phyloP scores from a whole-genome alignment of 352 stramenopile species.

The Globisporangium middletonii region DNA sequence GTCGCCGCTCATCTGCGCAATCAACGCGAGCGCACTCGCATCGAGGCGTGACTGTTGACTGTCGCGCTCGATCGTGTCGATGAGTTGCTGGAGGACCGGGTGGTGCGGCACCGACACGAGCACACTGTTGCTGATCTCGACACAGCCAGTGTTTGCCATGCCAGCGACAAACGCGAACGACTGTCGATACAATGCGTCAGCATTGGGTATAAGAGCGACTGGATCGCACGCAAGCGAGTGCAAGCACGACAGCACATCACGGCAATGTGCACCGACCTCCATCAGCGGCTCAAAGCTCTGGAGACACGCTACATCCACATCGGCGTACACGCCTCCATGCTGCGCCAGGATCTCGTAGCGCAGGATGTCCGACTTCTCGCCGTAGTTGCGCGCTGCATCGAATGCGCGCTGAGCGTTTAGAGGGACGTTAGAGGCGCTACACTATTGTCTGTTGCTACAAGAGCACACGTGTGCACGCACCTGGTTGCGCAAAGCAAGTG shows the following conservation, averaged over 20 bases:
- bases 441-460: too few relatives aligned
- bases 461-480: neutral
- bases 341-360: constrained; percentile 61
- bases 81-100: constrained; percentile 25
- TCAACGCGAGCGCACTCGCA: constrained; percentile 11
- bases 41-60: constrained; percentile 15
- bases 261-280: constrained; percentile 9
- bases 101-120: constrained; percentile 26
- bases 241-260: neutral
- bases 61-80: constrained; percentile 21
- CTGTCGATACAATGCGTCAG: constrained; percentile 6
- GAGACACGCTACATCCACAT: constrained; percentile 65
- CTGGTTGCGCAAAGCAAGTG: constrained; percentile 27
- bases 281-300: constrained; percentile 34
- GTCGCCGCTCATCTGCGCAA: constrained; percentile 22
- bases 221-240: neutral
- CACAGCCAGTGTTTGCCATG: constrained; percentile 56
- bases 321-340: constrained; percentile 61
- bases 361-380: constrained; percentile 69
- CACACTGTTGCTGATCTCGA: constrained; percentile 78
- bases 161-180: constrained; percentile 44
- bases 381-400: constrained; percentile 45
- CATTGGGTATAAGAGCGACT: neutral
- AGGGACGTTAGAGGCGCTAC: neutral
- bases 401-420: constrained; percentile 25